Evolutionary conservation across 139 green algal genomes (phyloP).

Genomic region (Microglena sp.): DNA sequence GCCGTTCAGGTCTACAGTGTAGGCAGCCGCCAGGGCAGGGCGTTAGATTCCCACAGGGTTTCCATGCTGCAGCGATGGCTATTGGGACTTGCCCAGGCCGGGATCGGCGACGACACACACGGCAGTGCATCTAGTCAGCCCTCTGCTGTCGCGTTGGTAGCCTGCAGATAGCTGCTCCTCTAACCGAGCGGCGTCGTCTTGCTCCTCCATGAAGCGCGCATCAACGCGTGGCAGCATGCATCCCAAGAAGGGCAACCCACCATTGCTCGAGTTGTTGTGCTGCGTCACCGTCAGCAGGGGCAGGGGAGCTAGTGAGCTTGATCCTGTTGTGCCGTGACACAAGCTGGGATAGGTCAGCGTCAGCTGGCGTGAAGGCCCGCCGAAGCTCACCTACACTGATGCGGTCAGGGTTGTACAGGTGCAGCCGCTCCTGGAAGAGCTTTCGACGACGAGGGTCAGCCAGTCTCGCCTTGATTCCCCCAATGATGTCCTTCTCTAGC

Average conservation of each 20-base stretch:
- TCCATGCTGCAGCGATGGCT: slow-evolving; percentile 11
- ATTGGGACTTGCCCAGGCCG: slow-evolving; percentile 10
- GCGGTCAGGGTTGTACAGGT: neutral
- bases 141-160: neutral
- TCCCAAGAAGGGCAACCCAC: neutral
- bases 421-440: slow-evolving; percentile 15
- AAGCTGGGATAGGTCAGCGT: slow-evolving; percentile 7
- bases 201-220: slow-evolving; percentile 10
- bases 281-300: neutral
- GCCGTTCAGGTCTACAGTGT: no score
- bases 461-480: neutral
- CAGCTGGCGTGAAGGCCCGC: slow-evolving; percentile 9
- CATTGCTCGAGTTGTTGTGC: neutral
- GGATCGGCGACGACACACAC: slow-evolving; percentile 7
- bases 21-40: no score
- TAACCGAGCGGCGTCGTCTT: slow-evolving; percentile 6
- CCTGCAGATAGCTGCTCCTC: neutral
- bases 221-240: slow-evolving; percentile 14
- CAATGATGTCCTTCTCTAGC: neutral
- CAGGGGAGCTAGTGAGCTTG: neutral
- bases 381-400: slow-evolving; percentile 20
- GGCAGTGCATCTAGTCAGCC: neutral
- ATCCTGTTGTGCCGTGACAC: no score
- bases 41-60: no score
- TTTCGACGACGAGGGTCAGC: neutral